These are phyloP conservation scores for Hippophae rhamnoides DNA, from an alignment of 306 rosid species.

Conservation along the genomic window DNA sequence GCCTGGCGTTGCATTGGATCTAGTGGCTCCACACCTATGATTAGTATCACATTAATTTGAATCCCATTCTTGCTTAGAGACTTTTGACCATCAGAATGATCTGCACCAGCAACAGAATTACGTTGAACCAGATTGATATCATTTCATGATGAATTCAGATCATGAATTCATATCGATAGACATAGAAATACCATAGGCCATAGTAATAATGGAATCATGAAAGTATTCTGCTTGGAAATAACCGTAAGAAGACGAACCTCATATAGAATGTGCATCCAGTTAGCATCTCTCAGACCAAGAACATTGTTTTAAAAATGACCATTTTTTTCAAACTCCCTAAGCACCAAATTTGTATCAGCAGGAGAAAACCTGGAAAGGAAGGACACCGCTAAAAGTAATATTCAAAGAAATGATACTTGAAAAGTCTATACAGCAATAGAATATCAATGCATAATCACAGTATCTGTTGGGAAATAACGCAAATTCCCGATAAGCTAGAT, in stretches of 20 bases:
- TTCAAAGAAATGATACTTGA: no score
- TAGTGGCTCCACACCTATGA: constrained; percentile 83
- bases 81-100: constrained; percentile 74
- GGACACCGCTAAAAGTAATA: background rate
- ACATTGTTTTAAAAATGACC: constrained; percentile 84
- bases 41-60: constrained; percentile 79
- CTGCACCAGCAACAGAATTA: constrained; percentile 34
- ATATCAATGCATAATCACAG: no score
- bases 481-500: no score
- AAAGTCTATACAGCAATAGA: no score
- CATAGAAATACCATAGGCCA: no score
- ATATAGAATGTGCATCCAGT: constrained; percentile 90
- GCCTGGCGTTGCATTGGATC: constrained; percentile 90
- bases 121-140: no score
- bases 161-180: no score
- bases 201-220: no score
- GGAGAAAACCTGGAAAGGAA: constrained; percentile 68
- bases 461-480: no score
- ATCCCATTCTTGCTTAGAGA: constrained; percentile 88
- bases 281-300: constrained; percentile 87
- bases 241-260: constrained; percentile 39
- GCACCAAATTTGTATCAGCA: constrained; percentile 67
- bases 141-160: background rate
- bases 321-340: constrained; percentile 93
- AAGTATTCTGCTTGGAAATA: no score